Percentiles rank a stretch among this genome's conserved stretches.
Conservation (phyloP, 2,329 filamentous ascomycete species). For the Calonectria henricotiae region DNA sequence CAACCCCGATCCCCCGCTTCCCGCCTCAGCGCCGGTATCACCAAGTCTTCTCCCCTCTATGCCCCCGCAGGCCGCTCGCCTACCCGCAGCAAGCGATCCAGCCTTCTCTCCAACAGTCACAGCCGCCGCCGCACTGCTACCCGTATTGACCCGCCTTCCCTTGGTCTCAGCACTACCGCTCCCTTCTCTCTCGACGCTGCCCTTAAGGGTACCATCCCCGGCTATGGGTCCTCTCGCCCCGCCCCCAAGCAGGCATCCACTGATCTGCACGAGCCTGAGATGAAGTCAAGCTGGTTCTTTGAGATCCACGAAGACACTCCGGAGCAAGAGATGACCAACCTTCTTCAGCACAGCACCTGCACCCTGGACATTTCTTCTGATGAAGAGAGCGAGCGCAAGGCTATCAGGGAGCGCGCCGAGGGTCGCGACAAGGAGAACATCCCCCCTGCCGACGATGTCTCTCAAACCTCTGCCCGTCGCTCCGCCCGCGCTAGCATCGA, state of each 20-base stretch:
- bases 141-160: slow-evolving; percentile 81
- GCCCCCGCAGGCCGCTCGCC: slow-evolving; percentile 88
- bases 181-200: slow-evolving; percentile 91
- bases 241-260: slow-evolving; percentile 49
- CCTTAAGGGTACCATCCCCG: slow-evolving; percentile 81
- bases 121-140: slow-evolving; percentile 78
- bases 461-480: slow-evolving; percentile 68
- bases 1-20: slow-evolving; percentile 69
- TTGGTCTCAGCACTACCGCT: slow-evolving; percentile 67
- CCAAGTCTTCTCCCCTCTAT: slow-evolving; percentile 71
- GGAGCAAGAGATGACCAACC: slow-evolving; percentile 91
- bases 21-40: slow-evolving; percentile 63
- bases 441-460: slow-evolving; percentile 79
- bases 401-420: slow-evolving; percentile 69
- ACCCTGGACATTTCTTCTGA: slow-evolving; percentile 92
- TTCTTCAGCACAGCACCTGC: slow-evolving; percentile 92
- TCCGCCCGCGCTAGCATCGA: slow-evolving; percentile 58
- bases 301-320: slow-evolving; percentile 94
- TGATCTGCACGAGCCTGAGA: slow-evolving; percentile 63
- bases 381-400: slow-evolving; percentile 78
- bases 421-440: slow-evolving; percentile 93
- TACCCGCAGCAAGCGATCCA: slow-evolving; percentile 78
- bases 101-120: slow-evolving; percentile 72
- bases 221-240: slow-evolving; percentile 66
- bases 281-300: slow-evolving; percentile 86